Conservation (phyloP, 2,329 filamentous ascomycete species). For the Fonsecaea monophora region DNA sequence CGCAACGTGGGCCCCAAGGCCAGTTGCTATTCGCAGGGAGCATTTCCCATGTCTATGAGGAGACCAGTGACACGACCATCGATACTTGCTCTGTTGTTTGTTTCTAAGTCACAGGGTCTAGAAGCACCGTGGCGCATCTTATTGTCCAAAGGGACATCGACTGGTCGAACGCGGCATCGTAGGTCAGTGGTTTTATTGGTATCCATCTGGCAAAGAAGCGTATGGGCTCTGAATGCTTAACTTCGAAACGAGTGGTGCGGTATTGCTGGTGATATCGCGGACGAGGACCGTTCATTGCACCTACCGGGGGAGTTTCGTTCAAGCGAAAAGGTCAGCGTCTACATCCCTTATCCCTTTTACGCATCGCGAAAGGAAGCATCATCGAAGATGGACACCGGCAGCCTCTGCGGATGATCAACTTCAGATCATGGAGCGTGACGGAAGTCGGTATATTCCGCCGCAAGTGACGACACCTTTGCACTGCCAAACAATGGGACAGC, state of each 20-base stretch:
- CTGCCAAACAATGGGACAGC: background rate
- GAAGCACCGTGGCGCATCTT: constrained; percentile 46
- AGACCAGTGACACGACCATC: constrained; percentile 47
- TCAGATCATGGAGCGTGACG: background rate
- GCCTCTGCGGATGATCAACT: background rate
- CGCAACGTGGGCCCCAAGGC: constrained; percentile 54
- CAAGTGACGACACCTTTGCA: background rate
- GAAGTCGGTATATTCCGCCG: background rate
- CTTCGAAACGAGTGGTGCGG: background rate
- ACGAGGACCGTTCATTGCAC: background rate
- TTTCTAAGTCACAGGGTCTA: constrained; percentile 44
- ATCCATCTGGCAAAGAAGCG: constrained; percentile 47
- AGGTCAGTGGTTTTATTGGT: constrained; percentile 49
- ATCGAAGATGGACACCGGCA: background rate
- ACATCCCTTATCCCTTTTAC: background rate
- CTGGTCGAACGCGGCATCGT: constrained; percentile 49
- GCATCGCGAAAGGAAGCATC: background rate
- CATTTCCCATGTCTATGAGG: constrained; percentile 45
- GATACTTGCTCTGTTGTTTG: constrained; percentile 45
- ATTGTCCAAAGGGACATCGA: constrained; percentile 42
- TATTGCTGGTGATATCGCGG: background rate
- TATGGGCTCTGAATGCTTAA: constrained; percentile 36
- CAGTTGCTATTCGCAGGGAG: constrained; percentile 52
- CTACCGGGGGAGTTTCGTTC: background rate
- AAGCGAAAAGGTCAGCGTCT: background rate